Conservation (phyloP, 2,329 filamentous ascomycete species). For the Elsinoe batatas region DNA sequence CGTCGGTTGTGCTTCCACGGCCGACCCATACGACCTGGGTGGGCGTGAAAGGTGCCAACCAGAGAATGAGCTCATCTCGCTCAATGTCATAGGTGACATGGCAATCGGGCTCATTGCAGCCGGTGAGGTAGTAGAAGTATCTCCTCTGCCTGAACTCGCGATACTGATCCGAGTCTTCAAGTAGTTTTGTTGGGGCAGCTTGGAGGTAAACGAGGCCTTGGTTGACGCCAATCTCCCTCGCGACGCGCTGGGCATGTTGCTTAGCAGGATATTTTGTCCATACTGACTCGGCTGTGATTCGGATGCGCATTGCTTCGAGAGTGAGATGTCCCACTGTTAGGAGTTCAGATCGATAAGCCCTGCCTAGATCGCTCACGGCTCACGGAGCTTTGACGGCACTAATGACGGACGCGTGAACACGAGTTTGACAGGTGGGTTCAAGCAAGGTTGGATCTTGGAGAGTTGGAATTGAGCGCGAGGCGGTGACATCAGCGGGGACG, state of each 20-base stretch:
- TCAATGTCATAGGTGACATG: conserved; percentile 72
- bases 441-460: background rate
- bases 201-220: conserved; percentile 48
- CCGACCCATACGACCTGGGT: conserved; percentile 90
- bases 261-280: conserved; percentile 18
- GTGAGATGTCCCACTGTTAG: background rate
- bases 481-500: conserved; percentile 6
- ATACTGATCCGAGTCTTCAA: conserved; percentile 51
- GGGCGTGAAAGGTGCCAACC: conserved; percentile 81
- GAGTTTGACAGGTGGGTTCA: background rate
- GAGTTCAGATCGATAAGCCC: background rate
- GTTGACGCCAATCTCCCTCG: conserved; percentile 26
- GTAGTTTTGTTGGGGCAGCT: conserved; percentile 40
- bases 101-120: conserved; percentile 71
- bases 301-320: conserved; percentile 8
- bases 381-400: background rate
- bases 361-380: background rate
- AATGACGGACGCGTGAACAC: conserved; percentile 5
- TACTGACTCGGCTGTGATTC: conserved; percentile 11
- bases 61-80: conserved; percentile 65
- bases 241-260: conserved; percentile 17
- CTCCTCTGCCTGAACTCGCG: conserved; percentile 52
- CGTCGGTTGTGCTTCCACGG: conserved; percentile 64
- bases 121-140: conserved; percentile 90
- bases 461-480: background rate